Base-by-base conservation (phyloP, 768 basidiomycete genomes). In the Termitomyces sp. region DNA sequence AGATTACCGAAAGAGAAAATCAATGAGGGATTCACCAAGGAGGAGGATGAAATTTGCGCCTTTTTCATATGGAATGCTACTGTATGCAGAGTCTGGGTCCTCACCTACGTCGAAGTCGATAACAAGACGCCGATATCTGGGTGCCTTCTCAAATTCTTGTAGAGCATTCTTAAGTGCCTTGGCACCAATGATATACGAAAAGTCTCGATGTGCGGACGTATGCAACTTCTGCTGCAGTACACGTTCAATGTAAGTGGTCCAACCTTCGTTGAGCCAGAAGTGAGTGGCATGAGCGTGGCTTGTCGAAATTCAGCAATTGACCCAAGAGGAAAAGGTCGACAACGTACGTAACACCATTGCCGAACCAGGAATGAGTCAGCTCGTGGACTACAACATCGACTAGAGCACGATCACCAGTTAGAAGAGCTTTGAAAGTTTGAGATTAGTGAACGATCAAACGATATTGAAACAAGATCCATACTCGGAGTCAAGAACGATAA, bases 161-260 rank as follows among this genome's bases (percentile, higher is more conserved):
- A 98, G 72, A 17, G 88, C 83, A 57, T 91, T 88, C n/a, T 77
- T 72, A 17, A 98, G 77, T 0, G 74, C 78, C 58, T 89, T 90
- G 19, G 78, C 74, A 3, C 93, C 94, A 56, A 89, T 86, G 58
- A 91, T 73, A 69, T 79, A 96, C 8, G 84, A 82, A 65, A 98
- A 89, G 17, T 84, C 91, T 42, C 94, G 85, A 49, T 86, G 83
- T 2, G 85, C 84, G 17, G 89, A 83, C 0, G 88, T 81, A 66
- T 91, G 83, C 3, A 94, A 74, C 44, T 77, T 72, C 60, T 85
- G 78, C 47, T 83, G 83, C 44, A 96, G 74, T 8, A 96, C 71
- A 16, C 94, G 85, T 67, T 98, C 95, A 30, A 91, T 85, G 66
- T 94, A 98, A 0, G 91, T 94, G 32, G 95, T 97, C 88, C 91